Conservation (phyloP, 257 asterid genomes). For the Ilex aquifolium region DNA sequence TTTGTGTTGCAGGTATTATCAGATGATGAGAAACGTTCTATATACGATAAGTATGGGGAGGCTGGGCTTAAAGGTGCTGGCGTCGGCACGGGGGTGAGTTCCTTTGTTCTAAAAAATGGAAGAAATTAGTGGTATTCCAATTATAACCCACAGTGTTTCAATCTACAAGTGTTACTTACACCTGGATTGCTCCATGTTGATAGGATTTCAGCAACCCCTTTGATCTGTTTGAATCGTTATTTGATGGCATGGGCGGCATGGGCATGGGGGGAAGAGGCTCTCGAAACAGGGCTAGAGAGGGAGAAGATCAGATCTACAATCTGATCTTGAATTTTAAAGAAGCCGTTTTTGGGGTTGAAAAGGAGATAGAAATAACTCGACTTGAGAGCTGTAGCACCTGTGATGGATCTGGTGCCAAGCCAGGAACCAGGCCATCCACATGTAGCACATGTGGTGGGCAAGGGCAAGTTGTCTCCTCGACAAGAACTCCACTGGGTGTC, state of each 20-base stretch:
- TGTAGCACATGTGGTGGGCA: constrained; percentile 88
- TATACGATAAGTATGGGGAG: constrained; percentile 91
- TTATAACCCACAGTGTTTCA: not conserved
- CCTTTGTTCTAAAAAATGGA: constrained; percentile 3
- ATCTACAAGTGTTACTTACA: constrained; percentile 13
- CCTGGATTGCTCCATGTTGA: constrained; percentile 11
- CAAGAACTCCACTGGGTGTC: constrained; percentile 92
- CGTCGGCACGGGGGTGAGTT: constrained; percentile 85
- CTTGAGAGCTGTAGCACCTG: constrained; percentile 88
- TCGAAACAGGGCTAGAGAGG: constrained; percentile 74
- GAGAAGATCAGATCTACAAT: constrained; percentile 84
- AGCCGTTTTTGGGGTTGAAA: constrained; percentile 86
- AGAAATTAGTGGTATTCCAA: not conserved
- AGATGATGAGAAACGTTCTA: constrained; percentile 91
- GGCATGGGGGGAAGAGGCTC: constrained; percentile 76
- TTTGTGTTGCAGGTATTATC: constrained; percentile 63
- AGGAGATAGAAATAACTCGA: constrained; percentile 79
- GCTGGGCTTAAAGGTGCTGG: constrained; percentile 97
- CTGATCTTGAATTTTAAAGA: constrained; percentile 81
- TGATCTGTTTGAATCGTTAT: constrained; percentile 80
- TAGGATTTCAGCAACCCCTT: constrained; percentile 97
- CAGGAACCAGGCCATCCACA: constrained; percentile 66
- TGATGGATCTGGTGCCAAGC: constrained; percentile 93
- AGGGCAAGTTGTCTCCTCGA: constrained; percentile 84
- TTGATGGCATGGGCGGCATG: constrained; percentile 88